Conservation (phyloP, 2,329 filamentous ascomycete species). For the Lachnellula hyalina region DNA sequence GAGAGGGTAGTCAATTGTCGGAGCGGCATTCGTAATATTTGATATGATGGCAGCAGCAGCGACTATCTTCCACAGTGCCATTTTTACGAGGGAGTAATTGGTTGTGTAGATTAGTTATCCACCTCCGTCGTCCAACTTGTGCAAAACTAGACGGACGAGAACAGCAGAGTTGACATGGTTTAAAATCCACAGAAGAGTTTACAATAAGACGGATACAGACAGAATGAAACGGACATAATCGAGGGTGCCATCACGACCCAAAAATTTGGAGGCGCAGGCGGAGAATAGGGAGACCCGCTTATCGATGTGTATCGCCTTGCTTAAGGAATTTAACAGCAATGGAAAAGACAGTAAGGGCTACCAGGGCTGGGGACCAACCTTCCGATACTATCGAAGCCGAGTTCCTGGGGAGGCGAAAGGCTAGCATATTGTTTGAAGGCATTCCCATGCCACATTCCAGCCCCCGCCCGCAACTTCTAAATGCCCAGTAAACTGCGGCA, state of each 20-base stretch:
- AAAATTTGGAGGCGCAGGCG: slow-evolving; percentile 21
- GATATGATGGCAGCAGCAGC: slow-evolving; percentile 15
- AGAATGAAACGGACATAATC: slow-evolving; percentile 7
- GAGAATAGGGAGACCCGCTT: slow-evolving; percentile 19
- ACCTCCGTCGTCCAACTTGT: neutral
- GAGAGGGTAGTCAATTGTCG: slow-evolving; percentile 59
- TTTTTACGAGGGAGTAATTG: slow-evolving; percentile 6
- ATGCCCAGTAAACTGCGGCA: neutral
- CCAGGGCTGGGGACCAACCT: slow-evolving; percentile 6
- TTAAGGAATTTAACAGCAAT: slow-evolving; percentile 21
- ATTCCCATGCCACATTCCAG: slow-evolving; percentile 8
- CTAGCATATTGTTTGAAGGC: slow-evolving; percentile 1
- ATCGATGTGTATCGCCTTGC: slow-evolving; percentile 22
- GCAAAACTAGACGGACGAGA: neutral
- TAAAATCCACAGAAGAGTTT: slow-evolving; percentile 10
- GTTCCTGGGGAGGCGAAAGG: neutral
- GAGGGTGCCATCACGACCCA: slow-evolving; percentile 14
- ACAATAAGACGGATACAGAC: slow-evolving; percentile 8
- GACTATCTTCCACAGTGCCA: slow-evolving; percentile 20
- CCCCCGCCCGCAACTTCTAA: neutral
- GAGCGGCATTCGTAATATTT: slow-evolving; percentile 28
- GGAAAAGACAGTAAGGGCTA: slow-evolving; percentile 22
- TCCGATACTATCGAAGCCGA: neutral
- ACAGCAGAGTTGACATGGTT: slow-evolving; percentile 6
- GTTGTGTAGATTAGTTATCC: neutral